Base-by-base conservation (phyloP, 305 asterid genomes). In the Salvia sclarea region DNA sequence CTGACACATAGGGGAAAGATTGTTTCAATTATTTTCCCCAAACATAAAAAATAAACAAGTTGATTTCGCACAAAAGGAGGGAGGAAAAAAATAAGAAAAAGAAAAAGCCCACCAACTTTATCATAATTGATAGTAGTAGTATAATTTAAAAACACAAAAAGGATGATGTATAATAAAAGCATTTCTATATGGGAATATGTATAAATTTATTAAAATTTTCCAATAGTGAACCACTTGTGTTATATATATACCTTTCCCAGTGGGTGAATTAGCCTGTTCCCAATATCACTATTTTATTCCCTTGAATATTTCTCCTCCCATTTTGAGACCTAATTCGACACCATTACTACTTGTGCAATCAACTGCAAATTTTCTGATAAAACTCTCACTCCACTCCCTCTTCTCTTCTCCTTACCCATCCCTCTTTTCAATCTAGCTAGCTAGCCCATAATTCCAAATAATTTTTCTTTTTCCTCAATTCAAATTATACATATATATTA, bases 361-460 rank as follows among this genome's bases (percentile, higher is more conserved):
- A 28, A 74, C 84, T 73, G 59, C 62, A 61, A 16, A 40, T 9
- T 11, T 81, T 86, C 92, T 82, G 88, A 85, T 82, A 83, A 60
- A 92, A 86, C 92, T 82, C 90, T 61, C 83, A 89, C 80, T 92
- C 84, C 68, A 24, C 79, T 56, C 81, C 2, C 81, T 64, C 87
- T 74, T 77, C 79, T 41, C 80, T 72, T 69, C 14, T 37, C 69
- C 82, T 85, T 73, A 38, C 95, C 92, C 96, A 83, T 84, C 70
- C 88, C 88, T 80, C 82, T 40, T 44, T 68, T 52, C 5, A 21
- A 11, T 38, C 17, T 11, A 3, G 14, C 48, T 16, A 11, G 25
- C 17, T 11, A 3, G 14, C 48, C 22, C n/a, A 41, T 8, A 56
- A 17, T 40, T 56, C 57, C 20, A 53, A 21, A 66, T 25, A 24